Evolutionary conservation across 2,329 filamentous ascomycete genomes (phyloP).

Genomic region (Stagonosporopsis chrysanthemi): DNA sequence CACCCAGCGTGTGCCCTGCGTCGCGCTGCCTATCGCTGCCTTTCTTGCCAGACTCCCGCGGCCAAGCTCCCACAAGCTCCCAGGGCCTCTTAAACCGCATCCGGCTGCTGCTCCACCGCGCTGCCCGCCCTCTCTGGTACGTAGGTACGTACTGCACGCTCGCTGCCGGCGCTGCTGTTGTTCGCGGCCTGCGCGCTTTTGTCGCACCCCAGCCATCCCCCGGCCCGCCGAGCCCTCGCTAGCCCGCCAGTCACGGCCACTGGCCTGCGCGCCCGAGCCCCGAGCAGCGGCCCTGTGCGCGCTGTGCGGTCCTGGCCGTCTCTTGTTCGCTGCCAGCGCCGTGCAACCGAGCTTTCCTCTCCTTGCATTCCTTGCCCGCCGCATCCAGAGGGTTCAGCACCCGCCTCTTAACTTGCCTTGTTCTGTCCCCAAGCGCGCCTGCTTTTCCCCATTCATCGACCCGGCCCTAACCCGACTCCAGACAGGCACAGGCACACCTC

Average conservation of each 20-base stretch:
- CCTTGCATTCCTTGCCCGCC: constrained; percentile 49
- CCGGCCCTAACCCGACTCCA: constrained; percentile 44
- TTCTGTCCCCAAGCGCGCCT: constrained; percentile 47
- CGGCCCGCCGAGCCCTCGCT: constrained; percentile 18
- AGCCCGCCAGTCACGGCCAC: constrained; percentile 12
- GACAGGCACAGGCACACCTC: constrained; percentile 20
- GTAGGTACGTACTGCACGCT: constrained; percentile 15
- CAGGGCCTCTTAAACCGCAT: constrained; percentile 18
- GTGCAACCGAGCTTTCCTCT: constrained; percentile 43
- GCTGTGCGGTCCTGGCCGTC: constrained; percentile 6
- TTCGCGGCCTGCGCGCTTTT: constrained; percentile 16
- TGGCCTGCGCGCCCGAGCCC: constrained; percentile 21
- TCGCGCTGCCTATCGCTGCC: constrained; percentile 30
- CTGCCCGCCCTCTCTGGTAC: constrained; percentile 26
- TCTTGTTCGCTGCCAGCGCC: constrained; percentile 30
- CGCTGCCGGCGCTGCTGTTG: constrained; percentile 15
- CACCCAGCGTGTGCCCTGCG: constrained; percentile 30
- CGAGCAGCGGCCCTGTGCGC: constrained; percentile 19
- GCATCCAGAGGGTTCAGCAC: constrained; percentile 45
- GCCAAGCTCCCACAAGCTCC: constrained; percentile 34
- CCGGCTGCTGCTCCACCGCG: constrained; percentile 18
- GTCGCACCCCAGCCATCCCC: constrained; percentile 22
- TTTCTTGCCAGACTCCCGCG: constrained; percentile 21
- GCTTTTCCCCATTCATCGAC: constrained; percentile 48
- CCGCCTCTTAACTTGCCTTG: constrained; percentile 41